Percentiles rank a stretch among this genome's conserved stretches.
Evolutionary conservation across 108 stramenopile genomes (phyloP).

Genomic region (Skeletonema marinoi): DNA sequence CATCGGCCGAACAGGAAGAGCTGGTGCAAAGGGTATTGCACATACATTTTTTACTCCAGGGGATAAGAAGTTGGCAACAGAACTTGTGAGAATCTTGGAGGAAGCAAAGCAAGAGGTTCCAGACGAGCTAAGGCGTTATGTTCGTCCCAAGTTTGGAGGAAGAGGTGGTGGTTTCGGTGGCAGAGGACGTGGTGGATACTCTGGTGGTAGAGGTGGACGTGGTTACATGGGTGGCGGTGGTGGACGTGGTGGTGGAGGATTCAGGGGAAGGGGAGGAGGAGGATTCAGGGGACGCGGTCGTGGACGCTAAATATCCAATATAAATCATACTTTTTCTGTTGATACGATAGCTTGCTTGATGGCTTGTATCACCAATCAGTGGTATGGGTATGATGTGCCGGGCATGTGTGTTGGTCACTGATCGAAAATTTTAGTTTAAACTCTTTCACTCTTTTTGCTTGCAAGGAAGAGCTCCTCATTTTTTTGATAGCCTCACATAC

Average conservation of each 20-base stretch:
- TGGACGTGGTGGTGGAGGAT: constrained; percentile 48
- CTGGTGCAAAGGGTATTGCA: constrained; percentile 91
- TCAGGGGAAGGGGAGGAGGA: constrained; percentile 38
- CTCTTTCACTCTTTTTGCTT: too few species aligned
- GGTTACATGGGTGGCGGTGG: constrained; percentile 62
- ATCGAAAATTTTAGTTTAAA: too few species aligned
- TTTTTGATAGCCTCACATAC: too few species aligned
- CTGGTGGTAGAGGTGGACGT: constrained; percentile 68
- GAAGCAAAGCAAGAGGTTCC: constrained; percentile 88
- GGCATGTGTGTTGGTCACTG: too few species aligned
- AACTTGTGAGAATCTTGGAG: constrained; percentile 81
- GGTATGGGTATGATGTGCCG: too few species aligned
- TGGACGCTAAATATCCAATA: neutral
- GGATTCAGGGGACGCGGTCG: constrained; percentile 20
- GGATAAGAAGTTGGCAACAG: constrained; percentile 81
- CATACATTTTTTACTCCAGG: constrained; percentile 90
- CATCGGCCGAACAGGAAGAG: constrained; percentile 94
- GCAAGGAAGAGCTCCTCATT: too few species aligned
- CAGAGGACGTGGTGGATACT: constrained; percentile 49
- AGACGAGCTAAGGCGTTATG: constrained; percentile 76
- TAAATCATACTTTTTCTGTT: neutral
- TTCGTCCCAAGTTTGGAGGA: constrained; percentile 62
- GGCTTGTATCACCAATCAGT: neutral
- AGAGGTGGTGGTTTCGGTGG: constrained; percentile 61
- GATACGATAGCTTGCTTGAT: neutral